Conservation (phyloP, 768 basidiomycete species). For the Leccinum sublutescens region DNA sequence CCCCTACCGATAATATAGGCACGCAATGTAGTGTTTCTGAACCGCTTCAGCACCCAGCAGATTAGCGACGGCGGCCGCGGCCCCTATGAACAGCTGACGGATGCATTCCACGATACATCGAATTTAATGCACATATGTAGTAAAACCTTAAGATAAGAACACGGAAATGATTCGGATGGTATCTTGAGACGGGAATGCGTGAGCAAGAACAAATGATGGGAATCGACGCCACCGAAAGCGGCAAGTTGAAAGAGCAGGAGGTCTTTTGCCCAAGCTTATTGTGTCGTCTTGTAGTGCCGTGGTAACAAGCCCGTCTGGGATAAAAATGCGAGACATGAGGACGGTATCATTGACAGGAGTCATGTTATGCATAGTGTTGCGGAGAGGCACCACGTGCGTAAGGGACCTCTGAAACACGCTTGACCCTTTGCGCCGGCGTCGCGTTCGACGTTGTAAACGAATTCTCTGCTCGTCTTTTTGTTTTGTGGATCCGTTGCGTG, state of each 20-base stretch:
- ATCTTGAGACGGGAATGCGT: neutral
- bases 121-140: slow-evolving; percentile 10
- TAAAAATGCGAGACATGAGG: slow-evolving; percentile 3
- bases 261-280: slow-evolving; percentile 4
- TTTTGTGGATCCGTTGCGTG: neutral
- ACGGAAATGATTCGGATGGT: neutral
- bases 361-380: neutral
- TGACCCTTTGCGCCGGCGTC: neutral
- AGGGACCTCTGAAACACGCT: slow-evolving; percentile 1
- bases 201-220: slow-evolving; percentile 10
- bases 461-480: neutral
- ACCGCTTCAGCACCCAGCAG: neutral
- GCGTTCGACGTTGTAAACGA: slow-evolving; percentile 2
- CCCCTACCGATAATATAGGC: slow-evolving; percentile 6
- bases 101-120: slow-evolving; percentile 3
- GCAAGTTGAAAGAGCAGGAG: slow-evolving; percentile 20
- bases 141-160: slow-evolving; percentile 7
- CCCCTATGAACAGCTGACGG: neutral
- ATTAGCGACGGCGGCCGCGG: neutral
- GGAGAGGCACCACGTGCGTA: slow-evolving; percentile 7
- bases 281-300: slow-evolving; percentile 3
- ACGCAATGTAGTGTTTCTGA: slow-evolving; percentile 19
- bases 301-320: neutral
- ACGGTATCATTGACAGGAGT: neutral
- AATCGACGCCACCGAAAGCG: slow-evolving; percentile 14